These are phyloP conservation scores for Meyerozyma smithsonii DNA, from an alignment of 1,139 yeast species.

Conservation along the genomic window DNA sequence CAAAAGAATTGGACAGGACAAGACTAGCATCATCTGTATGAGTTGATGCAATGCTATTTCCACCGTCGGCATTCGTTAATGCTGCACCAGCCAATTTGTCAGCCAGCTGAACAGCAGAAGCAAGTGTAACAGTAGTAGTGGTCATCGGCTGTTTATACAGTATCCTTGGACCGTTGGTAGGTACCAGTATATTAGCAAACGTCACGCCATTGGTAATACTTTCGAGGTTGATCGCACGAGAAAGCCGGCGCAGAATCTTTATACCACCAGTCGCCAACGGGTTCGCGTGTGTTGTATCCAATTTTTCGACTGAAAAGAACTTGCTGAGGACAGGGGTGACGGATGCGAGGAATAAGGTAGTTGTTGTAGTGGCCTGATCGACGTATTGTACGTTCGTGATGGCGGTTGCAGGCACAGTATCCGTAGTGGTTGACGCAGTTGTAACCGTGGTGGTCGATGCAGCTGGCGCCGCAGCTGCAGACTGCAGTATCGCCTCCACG, in stretches of 20 bases:
- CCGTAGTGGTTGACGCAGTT: neutral
- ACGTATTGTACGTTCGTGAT: neutral
- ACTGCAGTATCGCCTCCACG: no score
- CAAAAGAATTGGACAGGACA: no score
- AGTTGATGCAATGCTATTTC: no score
- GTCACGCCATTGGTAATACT: slow-evolving; percentile 14
- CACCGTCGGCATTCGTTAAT: neutral
- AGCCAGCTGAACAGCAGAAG: slow-evolving; percentile 5
- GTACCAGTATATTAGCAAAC: slow-evolving; percentile 5
- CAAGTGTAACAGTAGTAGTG: slow-evolving; percentile 5
- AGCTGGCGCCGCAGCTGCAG: no score
- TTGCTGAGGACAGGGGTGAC: slow-evolving; percentile 8
- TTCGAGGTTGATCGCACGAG: slow-evolving; percentile 14
- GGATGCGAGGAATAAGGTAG: slow-evolving; percentile 15
- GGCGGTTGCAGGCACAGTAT: neutral
- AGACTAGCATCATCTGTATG: no score
- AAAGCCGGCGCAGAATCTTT: slow-evolving; percentile 11
- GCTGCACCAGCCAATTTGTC: neutral
- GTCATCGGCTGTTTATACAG: slow-evolving; percentile 1
- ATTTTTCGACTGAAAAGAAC: slow-evolving; percentile 12
- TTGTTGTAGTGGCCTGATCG: slow-evolving; percentile 13
- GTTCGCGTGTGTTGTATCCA: slow-evolving; percentile 11
- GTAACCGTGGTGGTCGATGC: neutral
- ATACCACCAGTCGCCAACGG: slow-evolving; percentile 18
- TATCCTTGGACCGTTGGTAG: neutral